phyloP scores from a whole-genome alignment of 139 green algal species.

The Deuterostichococcus epilithicus region DNA sequence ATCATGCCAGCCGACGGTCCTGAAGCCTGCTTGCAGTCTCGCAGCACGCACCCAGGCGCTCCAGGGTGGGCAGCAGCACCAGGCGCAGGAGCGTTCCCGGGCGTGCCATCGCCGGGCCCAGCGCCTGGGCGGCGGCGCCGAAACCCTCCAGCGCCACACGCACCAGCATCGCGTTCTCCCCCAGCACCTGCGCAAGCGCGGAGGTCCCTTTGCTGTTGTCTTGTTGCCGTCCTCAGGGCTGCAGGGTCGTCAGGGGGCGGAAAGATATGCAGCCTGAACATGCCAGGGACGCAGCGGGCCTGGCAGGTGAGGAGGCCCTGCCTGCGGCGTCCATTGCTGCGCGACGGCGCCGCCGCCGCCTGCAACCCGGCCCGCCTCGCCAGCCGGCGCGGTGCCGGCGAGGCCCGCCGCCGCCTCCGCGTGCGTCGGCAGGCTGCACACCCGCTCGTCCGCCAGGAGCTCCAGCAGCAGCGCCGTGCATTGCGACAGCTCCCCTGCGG shows the following conservation, averaged over 20 bases:
- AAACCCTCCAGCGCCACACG: slow-evolving; percentile 45
- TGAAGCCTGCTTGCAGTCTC: no score
- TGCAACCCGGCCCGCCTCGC: no score
- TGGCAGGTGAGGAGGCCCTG: no score
- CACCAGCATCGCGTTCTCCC: slow-evolving; percentile 63
- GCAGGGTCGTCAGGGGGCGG: no score
- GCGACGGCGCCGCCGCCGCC: no score
- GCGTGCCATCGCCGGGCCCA: slow-evolving; percentile 42
- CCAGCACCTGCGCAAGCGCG: slow-evolving; percentile 35
- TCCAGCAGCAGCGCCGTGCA: slow-evolving; percentile 22
- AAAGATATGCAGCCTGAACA: not conserved
- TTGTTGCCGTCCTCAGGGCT: not conserved
- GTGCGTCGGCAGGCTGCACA: slow-evolving; percentile 42
- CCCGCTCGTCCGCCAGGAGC: slow-evolving; percentile 9
- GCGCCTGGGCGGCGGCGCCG: slow-evolving; percentile 33
- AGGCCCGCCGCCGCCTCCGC: not conserved
- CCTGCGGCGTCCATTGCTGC: not conserved
- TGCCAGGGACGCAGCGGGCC: not conserved
- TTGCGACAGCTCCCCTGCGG: slow-evolving; percentile 6
- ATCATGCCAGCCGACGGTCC: no score
- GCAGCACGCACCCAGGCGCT: slow-evolving; percentile 52
- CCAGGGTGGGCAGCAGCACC: slow-evolving; percentile 67
- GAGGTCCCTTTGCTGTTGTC: no score
- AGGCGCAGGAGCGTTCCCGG: slow-evolving; percentile 44
- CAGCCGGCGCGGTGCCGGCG: no score